Conservation (phyloP, 1,284 basidiomycete species). For the Ustanciosporium gigantosporum region DNA sequence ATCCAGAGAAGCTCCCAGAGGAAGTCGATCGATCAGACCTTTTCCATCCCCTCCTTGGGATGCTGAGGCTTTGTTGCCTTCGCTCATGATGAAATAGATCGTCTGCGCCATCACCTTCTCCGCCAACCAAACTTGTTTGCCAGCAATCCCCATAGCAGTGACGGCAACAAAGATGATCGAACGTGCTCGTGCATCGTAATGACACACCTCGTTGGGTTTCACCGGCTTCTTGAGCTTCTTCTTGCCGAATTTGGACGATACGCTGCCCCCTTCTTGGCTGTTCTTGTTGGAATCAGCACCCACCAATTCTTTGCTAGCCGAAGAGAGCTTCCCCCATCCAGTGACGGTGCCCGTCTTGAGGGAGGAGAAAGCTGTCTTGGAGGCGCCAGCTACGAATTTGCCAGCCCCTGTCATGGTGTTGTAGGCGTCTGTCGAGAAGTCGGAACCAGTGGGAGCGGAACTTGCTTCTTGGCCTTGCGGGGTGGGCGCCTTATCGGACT, state of each 20-base stretch:
- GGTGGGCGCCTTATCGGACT: background rate
- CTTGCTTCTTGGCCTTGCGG: background rate
- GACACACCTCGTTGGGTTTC: slow-evolving; percentile 54
- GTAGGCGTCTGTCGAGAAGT: background rate
- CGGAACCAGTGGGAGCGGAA: background rate
- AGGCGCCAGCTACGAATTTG: slow-evolving; percentile 15
- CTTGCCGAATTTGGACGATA: background rate
- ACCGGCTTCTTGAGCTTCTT: slow-evolving; percentile 16
- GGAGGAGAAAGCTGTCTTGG: slow-evolving; percentile 26
- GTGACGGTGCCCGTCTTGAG: slow-evolving; percentile 25
- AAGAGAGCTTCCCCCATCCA: slow-evolving; percentile 31
- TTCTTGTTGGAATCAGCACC: background rate
- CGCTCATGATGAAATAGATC: slow-evolving; percentile 52
- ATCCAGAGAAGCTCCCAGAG: slow-evolving; percentile 31
- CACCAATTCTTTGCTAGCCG: slow-evolving; percentile 27
- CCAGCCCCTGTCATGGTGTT: slow-evolving; percentile 17
- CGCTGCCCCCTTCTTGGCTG: background rate
- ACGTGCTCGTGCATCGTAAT: slow-evolving; percentile 51
- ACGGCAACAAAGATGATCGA: slow-evolving; percentile 51
- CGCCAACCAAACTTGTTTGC: slow-evolving; percentile 38
- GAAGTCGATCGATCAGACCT: slow-evolving; percentile 39
- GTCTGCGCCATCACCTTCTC: slow-evolving; percentile 54
- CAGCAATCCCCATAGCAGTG: slow-evolving; percentile 42
- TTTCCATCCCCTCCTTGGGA: slow-evolving; percentile 37
- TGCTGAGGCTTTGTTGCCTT: slow-evolving; percentile 32